Percentiles rank a stretch among this genome's conserved stretches.
Evolutionary conservation across 345 rosid genomes (phyloP).

Genomic region (Odontarrhena argentea): DNA sequence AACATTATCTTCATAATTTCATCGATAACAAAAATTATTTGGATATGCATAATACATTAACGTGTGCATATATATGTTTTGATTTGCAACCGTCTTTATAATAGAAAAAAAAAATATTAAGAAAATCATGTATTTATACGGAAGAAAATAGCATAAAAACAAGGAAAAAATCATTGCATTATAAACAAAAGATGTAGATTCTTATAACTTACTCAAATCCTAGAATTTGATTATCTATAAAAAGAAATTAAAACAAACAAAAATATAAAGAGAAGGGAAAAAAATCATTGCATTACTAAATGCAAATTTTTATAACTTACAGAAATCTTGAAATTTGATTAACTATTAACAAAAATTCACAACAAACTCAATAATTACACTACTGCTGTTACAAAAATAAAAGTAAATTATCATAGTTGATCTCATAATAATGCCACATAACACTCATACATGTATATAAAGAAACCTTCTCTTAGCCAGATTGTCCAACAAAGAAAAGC

Average conservation of each 20-base stretch:
- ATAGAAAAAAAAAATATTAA: neutral
- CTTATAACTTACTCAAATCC: conserved; percentile 10
- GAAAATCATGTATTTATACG: conserved; percentile 12
- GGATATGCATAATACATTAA: conserved; percentile 2
- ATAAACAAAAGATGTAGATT: neutral
- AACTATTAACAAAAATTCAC: conserved; percentile 10
- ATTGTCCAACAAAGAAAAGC: conserved; percentile 16
- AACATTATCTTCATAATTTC: too few relatives aligned
- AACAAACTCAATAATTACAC: conserved; percentile 3
- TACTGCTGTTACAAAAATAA: conserved; percentile 30
- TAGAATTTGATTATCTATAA: conserved; percentile 2
- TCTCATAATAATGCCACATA: conserved; percentile 25
- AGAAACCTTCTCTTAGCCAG: conserved; percentile 11
- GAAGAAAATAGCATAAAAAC: neutral
- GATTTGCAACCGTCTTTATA: conserved; percentile 1
- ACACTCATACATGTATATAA: conserved; percentile 18
- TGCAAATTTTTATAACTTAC: conserved; percentile 14
- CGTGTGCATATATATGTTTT: conserved; percentile 1
- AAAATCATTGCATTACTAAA: too few relatives aligned
- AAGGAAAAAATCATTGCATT: conserved; percentile 7
- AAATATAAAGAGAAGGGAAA: too few relatives aligned
- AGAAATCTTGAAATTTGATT: conserved; percentile 20
- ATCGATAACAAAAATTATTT: neutral
- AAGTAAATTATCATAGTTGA: conserved; percentile 19
- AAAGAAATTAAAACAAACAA: neutral